Conservation (phyloP, 1,284 basidiomycete species). For the Trichosporon coremiiforme region DNA sequence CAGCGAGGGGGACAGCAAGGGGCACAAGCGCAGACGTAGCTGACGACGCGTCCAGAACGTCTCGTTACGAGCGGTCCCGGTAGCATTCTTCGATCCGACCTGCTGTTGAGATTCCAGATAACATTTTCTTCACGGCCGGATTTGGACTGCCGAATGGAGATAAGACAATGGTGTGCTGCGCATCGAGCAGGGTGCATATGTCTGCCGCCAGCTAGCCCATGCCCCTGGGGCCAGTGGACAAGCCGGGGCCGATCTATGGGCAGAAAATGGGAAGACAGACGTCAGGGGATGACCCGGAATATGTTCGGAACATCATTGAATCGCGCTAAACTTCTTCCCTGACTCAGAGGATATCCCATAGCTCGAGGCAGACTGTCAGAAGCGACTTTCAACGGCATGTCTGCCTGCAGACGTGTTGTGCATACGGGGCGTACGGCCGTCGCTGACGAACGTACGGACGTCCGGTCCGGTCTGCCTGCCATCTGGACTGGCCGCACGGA, state of each 20-base stretch:
- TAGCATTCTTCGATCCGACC: too few species aligned
- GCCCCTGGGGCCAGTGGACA: too few species aligned
- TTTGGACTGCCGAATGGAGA: not conserved
- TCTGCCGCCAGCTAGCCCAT: too few species aligned
- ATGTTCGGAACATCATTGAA: constrained; percentile 5
- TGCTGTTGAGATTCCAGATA: too few species aligned
- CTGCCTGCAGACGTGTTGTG: too few species aligned
- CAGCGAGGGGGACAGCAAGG: not conserved
- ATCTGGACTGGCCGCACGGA: too few species aligned
- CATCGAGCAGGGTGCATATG: too few species aligned
- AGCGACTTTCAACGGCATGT: not conserved
- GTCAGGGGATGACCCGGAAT: not conserved
- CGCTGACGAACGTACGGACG: not conserved
- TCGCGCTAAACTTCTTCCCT: not conserved
- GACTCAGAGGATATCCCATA: not conserved
- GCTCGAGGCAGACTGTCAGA: not conserved
- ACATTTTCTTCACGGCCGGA: not conserved
- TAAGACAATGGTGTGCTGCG: not conserved
- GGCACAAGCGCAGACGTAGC: not conserved
- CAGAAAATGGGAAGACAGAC: not conserved
- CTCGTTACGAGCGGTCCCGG: not conserved
- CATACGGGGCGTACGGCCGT: not conserved
- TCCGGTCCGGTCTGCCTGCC: not conserved
- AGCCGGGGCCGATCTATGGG: too few species aligned
- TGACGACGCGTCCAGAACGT: too few species aligned